Percentiles rank a stretch among this genome's conserved stretches.
phyloP scores from a whole-genome alignment of 73 alveolate genomes.

The Strombidium stylifer region DNA sequence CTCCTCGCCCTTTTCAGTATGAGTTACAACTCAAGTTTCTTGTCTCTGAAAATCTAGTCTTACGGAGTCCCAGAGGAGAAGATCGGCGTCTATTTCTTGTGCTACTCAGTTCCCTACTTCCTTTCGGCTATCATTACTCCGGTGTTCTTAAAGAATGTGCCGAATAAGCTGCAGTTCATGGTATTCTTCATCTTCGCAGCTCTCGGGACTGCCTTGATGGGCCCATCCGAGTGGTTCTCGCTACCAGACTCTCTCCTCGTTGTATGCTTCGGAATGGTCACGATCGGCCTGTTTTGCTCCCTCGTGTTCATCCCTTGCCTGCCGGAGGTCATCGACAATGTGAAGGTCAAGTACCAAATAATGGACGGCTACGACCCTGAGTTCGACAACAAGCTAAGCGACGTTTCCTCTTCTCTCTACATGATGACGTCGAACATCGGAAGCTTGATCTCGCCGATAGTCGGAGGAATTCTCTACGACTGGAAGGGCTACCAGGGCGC shows the following conservation, averaged over 20 bases:
- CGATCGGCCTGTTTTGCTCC: slow-evolving; percentile 13
- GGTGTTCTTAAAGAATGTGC: too few species aligned
- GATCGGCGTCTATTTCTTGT: slow-evolving; percentile 22
- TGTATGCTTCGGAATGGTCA: slow-evolving; percentile 11
- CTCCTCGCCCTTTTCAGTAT: too few species aligned
- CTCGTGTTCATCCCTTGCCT: slow-evolving; percentile 25
- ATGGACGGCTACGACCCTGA: too few species aligned
- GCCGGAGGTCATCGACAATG: slow-evolving; percentile 28
- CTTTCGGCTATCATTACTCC: slow-evolving; percentile 5
- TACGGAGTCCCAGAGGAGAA: not conserved
- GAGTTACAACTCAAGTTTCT: too few species aligned
- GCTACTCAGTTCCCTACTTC: slow-evolving; percentile 11
- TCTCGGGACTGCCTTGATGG: slow-evolving; percentile 9
- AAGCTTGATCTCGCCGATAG: too few species aligned
- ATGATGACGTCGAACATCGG: too few species aligned
- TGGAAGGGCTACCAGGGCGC: too few species aligned
- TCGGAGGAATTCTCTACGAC: too few species aligned
- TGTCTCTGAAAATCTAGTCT: too few species aligned
- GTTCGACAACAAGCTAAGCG: too few species aligned
- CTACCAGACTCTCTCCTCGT: slow-evolving; percentile 10
- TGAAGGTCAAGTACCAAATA: too few species aligned
- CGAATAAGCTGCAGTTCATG: slow-evolving; percentile 19
- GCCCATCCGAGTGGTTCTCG: slow-evolving; percentile 10
- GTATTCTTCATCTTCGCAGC: slow-evolving; percentile 14
- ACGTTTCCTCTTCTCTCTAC: too few species aligned